Percentiles rank a stretch among this genome's conserved stretches.
These are phyloP conservation scores for Leccinum angustisporum DNA, from an alignment of 1,284 basidiomycete genomes.

Conservation along the genomic window DNA sequence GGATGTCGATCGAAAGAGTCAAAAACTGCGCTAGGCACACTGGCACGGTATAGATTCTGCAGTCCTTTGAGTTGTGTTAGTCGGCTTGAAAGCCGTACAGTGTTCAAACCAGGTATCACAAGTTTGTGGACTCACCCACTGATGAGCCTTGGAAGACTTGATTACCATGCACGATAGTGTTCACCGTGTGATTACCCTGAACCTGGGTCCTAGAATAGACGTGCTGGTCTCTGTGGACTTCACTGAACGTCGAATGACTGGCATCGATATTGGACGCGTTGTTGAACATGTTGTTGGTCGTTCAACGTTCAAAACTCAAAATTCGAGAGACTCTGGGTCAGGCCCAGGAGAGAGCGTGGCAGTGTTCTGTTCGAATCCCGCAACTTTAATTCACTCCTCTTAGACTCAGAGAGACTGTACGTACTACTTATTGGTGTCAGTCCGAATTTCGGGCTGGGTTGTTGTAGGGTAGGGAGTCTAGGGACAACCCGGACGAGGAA, in stretches of 20 bases:
- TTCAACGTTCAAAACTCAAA: neutral
- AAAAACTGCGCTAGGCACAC: conserved; percentile 19
- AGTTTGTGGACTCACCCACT: conserved; percentile 11
- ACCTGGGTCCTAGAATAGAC: conserved; percentile 14
- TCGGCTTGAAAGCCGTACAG: neutral
- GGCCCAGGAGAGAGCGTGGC: too few relatives aligned
- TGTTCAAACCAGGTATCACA: neutral
- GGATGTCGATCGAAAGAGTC: conserved; percentile 25
- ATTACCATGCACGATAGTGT: conserved; percentile 26
- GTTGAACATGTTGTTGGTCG: conserved; percentile 21
- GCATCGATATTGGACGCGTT: conserved; percentile 24
- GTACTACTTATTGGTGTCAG: too few relatives aligned
- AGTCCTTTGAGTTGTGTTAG: conserved; percentile 9
- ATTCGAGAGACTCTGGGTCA: too few relatives aligned
- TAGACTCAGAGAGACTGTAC: too few relatives aligned
- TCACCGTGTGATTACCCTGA: conserved; percentile 19
- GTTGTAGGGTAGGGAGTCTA: too few relatives aligned
- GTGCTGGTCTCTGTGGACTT: conserved; percentile 25
- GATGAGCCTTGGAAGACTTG: conserved; percentile 18
- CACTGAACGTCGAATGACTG: conserved; percentile 27
- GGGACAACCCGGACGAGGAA: too few relatives aligned
- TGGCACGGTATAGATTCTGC: conserved; percentile 13
- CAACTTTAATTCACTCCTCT: too few relatives aligned
- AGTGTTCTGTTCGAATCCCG: too few relatives aligned
- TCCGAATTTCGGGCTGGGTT: too few relatives aligned